Base-by-base conservation (phyloP, 164 flowering plant genomes). In the Nymphaea colorata region DNA sequence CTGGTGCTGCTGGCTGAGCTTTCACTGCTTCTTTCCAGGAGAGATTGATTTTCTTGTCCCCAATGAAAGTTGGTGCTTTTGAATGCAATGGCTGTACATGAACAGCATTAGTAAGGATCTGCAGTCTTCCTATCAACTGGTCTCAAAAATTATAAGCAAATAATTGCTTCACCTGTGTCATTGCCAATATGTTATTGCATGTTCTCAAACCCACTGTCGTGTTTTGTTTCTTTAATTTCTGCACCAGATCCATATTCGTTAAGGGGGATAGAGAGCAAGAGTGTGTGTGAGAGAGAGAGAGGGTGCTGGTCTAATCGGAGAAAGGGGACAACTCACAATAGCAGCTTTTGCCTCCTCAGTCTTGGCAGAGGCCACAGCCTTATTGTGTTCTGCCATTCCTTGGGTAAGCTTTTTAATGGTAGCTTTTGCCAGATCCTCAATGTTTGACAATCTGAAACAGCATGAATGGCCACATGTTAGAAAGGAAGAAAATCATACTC, bases 11-110 rank as follows among this genome's bases (percentile, higher is more conserved):
- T 3, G 67, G 69, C 53, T 79, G 44, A 64, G 86, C 75, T 72
- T 88, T 91, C 61, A 61, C 73, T 17, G 80, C 83, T 77, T 91
- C 98, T 76, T 93, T 93, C 97, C 98, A 93, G 64, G 98, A 93
- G n/a, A 93, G 83, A 72, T 73, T 89, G 81, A 87, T 82, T 59
- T 82, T 85, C 80, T 84, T 87, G 68, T 93, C 97, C 61, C 97
- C 97, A 69, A 89, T 85, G 74, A 93, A 93, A 70, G 88, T 72
- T 62, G 98, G 97, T 65, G 90, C 67, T 75, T 87, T 93, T 55
- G 83, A 70, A 70, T 87, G 92, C 78, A 89, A 75, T 4, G 91
- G 91, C 98, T 92, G 81, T 45, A 70, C 62, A 55, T 2, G 36
- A 25, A 25, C 36, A 6, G 53, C 12, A 61, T 61, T 61, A 61